These are phyloP conservation scores for Septoria linicola DNA, from an alignment of 2,329 filamentous ascomycete species.

Conservation along the genomic window DNA sequence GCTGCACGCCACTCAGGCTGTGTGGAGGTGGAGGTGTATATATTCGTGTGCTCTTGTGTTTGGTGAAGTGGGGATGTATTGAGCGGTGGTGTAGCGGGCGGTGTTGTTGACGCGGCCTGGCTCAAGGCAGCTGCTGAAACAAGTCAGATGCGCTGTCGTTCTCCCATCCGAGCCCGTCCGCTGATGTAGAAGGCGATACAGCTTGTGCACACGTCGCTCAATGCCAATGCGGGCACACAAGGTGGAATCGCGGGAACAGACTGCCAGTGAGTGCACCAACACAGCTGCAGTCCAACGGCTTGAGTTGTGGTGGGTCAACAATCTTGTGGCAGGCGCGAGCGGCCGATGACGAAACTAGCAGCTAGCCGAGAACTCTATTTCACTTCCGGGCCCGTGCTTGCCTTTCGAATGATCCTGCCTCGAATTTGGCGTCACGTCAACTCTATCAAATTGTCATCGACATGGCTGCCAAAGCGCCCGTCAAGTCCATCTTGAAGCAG, in stretches of 20 bases:
- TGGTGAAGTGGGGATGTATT: not conserved
- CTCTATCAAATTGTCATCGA: slow-evolving; percentile 3
- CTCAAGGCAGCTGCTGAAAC: slow-evolving; percentile 13
- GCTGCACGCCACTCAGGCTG: slow-evolving; percentile 7
- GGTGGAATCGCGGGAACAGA: no score
- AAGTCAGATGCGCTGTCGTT: slow-evolving; percentile 7
- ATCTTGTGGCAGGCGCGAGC: slow-evolving; percentile 7
- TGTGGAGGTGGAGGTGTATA: slow-evolving; percentile 6
- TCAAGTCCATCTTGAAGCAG: slow-evolving; percentile 50
- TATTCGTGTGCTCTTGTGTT: not conserved
- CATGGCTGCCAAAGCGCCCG: slow-evolving; percentile 36
- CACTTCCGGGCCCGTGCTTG: no score
- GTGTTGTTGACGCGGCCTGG: slow-evolving; percentile 12
- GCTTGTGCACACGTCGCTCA: not conserved
- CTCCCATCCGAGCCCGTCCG: slow-evolving; percentile 3
- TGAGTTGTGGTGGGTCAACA: slow-evolving; percentile 10
- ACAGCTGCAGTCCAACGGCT: slow-evolving; percentile 6
- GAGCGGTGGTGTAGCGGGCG: not conserved
- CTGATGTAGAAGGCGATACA: not conserved
- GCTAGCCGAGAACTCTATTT: no score
- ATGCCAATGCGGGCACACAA: slow-evolving; percentile 7
- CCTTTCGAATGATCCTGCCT: no score
- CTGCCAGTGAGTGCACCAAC: not conserved
- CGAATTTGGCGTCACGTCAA: not conserved
- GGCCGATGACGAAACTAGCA: no score